These are phyloP conservation scores for Tylopilus plumbeoviolaceoides DNA, from an alignment of 768 basidiomycete genomes.

Conservation along the genomic window DNA sequence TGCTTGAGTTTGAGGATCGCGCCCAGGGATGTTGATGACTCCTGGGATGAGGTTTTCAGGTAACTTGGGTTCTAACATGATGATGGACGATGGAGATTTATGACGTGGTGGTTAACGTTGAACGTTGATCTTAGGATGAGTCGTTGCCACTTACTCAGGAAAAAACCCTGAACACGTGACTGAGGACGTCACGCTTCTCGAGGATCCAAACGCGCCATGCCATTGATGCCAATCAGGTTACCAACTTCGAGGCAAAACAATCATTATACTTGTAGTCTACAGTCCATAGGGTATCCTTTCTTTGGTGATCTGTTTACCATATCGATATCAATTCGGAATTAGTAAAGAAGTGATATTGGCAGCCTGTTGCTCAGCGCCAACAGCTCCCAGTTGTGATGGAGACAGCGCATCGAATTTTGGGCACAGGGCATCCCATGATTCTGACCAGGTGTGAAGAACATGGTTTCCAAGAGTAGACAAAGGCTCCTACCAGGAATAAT, in stretches of 20 bases:
- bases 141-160: background rate
- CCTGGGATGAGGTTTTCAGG: constrained; percentile 33
- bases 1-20: no score
- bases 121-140: no score
- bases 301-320: background rate
- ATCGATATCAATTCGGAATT: constrained; percentile 8
- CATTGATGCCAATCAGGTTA: no score
- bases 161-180: background rate
- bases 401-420: constrained; percentile 19
- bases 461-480: no score
- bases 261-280: background rate
- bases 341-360: constrained; percentile 16
- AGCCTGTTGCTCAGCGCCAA: constrained; percentile 16
- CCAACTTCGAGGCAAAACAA: background rate
- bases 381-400: constrained; percentile 19
- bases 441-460: constrained; percentile 5
- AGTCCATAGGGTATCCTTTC: background rate
- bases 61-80: background rate
- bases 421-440: constrained; percentile 25
- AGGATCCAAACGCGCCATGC: no score
- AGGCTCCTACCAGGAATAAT: constrained; percentile 14
- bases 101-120: background rate
- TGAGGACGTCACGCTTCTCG: no score
- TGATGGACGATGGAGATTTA: background rate
- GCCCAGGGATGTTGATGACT: constrained; percentile 44